Base-by-base conservation (phyloP, 345 rosid genomes). In the Lepidium aucheri region DNA sequence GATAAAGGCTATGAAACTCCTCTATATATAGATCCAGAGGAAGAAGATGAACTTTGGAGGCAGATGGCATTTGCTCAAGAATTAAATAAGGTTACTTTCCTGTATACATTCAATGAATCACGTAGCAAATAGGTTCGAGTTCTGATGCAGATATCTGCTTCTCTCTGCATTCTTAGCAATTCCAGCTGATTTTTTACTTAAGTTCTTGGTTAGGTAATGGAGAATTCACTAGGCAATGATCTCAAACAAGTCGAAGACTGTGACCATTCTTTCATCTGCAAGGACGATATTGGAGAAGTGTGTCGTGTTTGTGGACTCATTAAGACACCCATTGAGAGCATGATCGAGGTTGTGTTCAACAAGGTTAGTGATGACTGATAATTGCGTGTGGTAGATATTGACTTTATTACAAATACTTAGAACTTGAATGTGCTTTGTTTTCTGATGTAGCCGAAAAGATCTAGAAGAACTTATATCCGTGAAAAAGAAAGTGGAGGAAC, bases 241-340 rank as follows among this genome's bases (percentile, higher is more conserved):
- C 63, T 30, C 46, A 52, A 41, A 39, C 84, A 71, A 61, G 79
- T 64, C 0, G 82, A 82, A 26, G 81, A 73, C 44, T 93, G 98
- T 67, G 92, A 86, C 17, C 98, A 93, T 73, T 84, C 83, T 52
- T 88, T 79, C 75, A 76, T 93, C 59, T 65, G 83, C 79, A 90
- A 85, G 86, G 98, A 93, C 64, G 98, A 93, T 58, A 41, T 81
- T 15, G 98, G 98, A 22, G 86, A 80, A 83, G 97, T 90, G 12
- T 93, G 98, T 72, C 90, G 90, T 28, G 74, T 85, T 41, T 93
- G 98, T 56, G 97, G 98, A 64, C 87, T 90, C 39, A 81, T 90
- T 51, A 72, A 77, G 54, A 83, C 76, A 85, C 77, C 82, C 50
- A 90, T 90, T 24, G 90, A 88, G 47, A 83, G 79, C 33, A 86